phyloP scores from a whole-genome alignment of 2,329 filamentous ascomycete genomes.

The Celoporthe dispersa region DNA sequence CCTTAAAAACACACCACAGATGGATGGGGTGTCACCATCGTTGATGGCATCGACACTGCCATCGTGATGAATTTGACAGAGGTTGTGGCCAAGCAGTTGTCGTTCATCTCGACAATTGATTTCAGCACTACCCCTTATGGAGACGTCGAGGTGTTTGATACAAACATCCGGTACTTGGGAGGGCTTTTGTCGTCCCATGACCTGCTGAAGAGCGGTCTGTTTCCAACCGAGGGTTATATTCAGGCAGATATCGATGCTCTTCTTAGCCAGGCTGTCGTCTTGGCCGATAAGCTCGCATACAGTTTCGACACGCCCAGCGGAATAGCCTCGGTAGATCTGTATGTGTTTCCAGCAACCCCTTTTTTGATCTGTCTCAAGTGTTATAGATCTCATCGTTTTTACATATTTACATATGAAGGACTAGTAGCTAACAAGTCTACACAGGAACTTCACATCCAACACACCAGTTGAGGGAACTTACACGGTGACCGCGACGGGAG shows the following conservation, averaged over 20 bases:
- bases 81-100: constrained; percentile 19
- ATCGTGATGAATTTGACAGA: constrained; percentile 22
- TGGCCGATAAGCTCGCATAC: constrained; percentile 20
- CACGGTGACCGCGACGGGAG: constrained; percentile 17
- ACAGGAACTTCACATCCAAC: constrained; percentile 11
- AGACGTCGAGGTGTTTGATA: constrained; percentile 20
- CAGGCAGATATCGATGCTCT: constrained; percentile 17
- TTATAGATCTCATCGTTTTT: background rate
- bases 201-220: constrained; percentile 18
- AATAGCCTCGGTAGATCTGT: constrained; percentile 14
- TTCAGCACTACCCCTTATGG: constrained; percentile 16
- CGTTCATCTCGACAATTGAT: constrained; percentile 18
- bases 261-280: constrained; percentile 13
- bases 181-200: constrained; percentile 19
- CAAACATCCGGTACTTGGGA: constrained; percentile 21
- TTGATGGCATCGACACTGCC: constrained; percentile 22
- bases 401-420: background rate
- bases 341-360: background rate
- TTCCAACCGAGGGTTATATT: constrained; percentile 10
- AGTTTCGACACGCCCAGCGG: constrained; percentile 21
- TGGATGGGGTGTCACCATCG: constrained; percentile 22
- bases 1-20: background rate
- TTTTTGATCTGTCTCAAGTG: background rate
- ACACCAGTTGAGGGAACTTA: constrained; percentile 24
- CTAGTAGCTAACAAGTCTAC: background rate